Conservation (phyloP, 2,329 filamentous ascomycete genomes). For the Diaporthe batatas region DNA sequence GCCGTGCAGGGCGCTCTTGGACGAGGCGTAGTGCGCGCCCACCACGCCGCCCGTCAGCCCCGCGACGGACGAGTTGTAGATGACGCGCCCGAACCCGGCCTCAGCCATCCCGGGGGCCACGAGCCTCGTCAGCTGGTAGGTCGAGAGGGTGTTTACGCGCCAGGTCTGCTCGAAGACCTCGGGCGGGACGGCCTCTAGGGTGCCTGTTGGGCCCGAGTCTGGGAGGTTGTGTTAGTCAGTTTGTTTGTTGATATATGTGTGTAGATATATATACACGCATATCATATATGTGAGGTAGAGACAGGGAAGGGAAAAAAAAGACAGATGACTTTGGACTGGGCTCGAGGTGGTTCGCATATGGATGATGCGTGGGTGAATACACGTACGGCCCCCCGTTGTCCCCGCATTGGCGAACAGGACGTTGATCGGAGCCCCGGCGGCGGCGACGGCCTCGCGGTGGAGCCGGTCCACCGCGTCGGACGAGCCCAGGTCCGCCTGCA, state of each 20-base stretch:
- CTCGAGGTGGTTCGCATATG: too few relatives aligned
- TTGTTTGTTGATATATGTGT: not conserved
- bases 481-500: constrained; percentile 35
- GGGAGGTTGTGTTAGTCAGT: not conserved
- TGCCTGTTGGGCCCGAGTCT: constrained; percentile 31
- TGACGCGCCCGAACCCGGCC: constrained; percentile 33
- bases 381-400: constrained; percentile 22
- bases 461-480: constrained; percentile 5
- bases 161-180: constrained; percentile 36
- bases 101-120: constrained; percentile 27
- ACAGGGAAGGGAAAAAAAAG: too few relatives aligned
- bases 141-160: constrained; percentile 36
- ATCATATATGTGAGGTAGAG: too few relatives aligned
- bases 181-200: constrained; percentile 23
- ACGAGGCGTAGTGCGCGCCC: constrained; percentile 37
- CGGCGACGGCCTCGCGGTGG: constrained; percentile 6
- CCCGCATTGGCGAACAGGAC: constrained; percentile 40
- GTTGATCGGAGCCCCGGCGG: constrained; percentile 30
- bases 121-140: constrained; percentile 35
- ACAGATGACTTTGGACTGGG: too few relatives aligned
- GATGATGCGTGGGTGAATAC: not conserved
- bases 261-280: too few relatives aligned
- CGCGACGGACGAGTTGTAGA: constrained; percentile 38
- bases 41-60: constrained; percentile 37
- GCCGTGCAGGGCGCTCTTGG: constrained; percentile 38